A percentile compares a stretch with the other conserved stretches of the same genome.
phyloP scores from a whole-genome alignment of 1,284 basidiomycete genomes.

The Puccinia triticina region DNA sequence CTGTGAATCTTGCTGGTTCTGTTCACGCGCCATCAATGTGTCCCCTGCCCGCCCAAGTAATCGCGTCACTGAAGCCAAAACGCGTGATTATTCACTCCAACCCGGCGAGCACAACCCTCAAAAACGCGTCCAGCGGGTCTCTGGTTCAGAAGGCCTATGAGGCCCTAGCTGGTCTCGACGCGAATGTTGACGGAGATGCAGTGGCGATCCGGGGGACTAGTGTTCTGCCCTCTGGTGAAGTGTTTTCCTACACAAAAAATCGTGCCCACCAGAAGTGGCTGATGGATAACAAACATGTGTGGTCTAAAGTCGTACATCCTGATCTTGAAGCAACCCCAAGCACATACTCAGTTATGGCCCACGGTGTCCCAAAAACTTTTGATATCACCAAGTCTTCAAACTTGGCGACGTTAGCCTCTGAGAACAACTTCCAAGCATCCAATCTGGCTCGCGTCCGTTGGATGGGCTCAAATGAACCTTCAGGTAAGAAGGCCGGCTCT shows the following conservation, averaged over 20 bases:
- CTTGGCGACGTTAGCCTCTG: background rate
- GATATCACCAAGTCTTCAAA: background rate
- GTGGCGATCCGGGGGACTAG: background rate
- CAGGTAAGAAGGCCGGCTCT: background rate
- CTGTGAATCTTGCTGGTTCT: too few relatives aligned
- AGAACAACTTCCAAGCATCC: background rate
- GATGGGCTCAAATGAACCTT: background rate
- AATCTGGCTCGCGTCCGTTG: background rate
- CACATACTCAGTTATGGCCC: background rate
- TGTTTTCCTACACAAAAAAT: constrained; percentile 2
- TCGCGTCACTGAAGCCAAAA: background rate
- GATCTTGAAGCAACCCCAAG: background rate
- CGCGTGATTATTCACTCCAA: background rate
- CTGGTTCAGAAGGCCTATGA: background rate
- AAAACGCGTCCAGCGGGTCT: background rate
- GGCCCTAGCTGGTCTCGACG: background rate
- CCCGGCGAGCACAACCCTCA: background rate
- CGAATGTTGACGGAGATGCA: background rate
- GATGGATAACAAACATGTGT: background rate
- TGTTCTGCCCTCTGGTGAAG: background rate
- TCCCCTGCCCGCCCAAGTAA: too few relatives aligned
- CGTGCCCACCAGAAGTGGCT: constrained; percentile 1
- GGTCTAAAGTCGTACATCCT: background rate
- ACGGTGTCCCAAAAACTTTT: background rate
- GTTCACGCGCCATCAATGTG: too few relatives aligned